These are phyloP conservation scores for Paraconiothyrium brasiliense DNA, from an alignment of 2,329 filamentous ascomycete genomes.

Conservation along the genomic window DNA sequence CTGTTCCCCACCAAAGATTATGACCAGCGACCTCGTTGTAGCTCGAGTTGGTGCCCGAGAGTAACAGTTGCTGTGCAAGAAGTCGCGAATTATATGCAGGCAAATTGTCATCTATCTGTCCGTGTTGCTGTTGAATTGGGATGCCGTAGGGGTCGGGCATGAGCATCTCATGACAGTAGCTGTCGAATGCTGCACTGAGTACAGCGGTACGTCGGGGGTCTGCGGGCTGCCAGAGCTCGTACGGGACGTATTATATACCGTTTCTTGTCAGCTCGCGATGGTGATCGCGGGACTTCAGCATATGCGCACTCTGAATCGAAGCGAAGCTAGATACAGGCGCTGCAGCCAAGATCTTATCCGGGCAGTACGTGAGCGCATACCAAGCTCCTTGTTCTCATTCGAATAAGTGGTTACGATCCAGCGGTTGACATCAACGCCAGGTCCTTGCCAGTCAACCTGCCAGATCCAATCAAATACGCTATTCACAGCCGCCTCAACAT, in stretches of 20 bases:
- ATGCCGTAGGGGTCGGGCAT: conserved; percentile 62
- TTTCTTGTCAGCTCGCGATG: not conserved
- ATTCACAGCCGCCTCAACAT: conserved; percentile 62
- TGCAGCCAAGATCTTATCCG: conserved; percentile 65
- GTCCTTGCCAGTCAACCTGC: conserved; percentile 58
- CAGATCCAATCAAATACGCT: conserved; percentile 63
- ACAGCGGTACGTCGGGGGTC: conserved; percentile 61
- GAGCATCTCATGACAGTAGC: conserved; percentile 65
- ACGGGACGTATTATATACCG: conserved; percentile 63
- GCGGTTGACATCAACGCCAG: conserved; percentile 54
- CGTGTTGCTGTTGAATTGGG: conserved; percentile 66
- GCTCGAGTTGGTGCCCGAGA: conserved; percentile 53
- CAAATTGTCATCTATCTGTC: conserved; percentile 66
- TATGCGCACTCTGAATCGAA: conserved; percentile 60
- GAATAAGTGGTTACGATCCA: conserved; percentile 68
- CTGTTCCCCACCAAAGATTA: conserved; percentile 64
- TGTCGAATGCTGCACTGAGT: conserved; percentile 59
- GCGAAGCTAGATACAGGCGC: conserved; percentile 67
- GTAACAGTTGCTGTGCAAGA: conserved; percentile 60
- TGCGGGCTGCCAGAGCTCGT: conserved; percentile 63
- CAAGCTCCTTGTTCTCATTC: conserved; percentile 68
- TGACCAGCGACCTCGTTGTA: conserved; percentile 62
- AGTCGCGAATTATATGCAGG: conserved; percentile 66
- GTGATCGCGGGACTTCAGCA: not conserved
- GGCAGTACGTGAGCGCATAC: conserved; percentile 61